Conservation (phyloP, 495 filamentous ascomycete genomes). For the Chaetomidium leptoderma region DNA sequence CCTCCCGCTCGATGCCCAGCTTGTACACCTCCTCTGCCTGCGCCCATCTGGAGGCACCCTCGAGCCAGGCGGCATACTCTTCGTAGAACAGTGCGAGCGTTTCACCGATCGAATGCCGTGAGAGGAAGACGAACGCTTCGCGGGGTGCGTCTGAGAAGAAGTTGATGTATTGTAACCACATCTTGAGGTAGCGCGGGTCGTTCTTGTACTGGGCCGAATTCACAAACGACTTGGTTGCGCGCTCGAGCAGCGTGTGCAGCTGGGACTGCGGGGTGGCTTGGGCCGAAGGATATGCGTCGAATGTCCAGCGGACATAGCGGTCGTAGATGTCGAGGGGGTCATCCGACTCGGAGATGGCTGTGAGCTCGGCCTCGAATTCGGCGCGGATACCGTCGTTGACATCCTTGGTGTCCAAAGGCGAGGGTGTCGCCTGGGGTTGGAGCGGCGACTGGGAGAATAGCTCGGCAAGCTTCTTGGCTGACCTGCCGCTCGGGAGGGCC, state of each 20-base stretch:
- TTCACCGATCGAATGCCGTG: conserved; percentile 84
- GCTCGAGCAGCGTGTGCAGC: conserved; percentile 82
- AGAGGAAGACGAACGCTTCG: conserved; percentile 86
- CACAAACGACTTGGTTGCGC: conserved; percentile 87
- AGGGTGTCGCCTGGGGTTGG: conserved; percentile 53
- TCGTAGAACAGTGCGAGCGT: conserved; percentile 92
- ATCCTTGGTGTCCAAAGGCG: conserved; percentile 64
- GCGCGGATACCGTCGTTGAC: conserved; percentile 71
- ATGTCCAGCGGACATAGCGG: conserved; percentile 92
- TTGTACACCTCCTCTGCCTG: conserved; percentile 93
- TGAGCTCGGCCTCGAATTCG: conserved; percentile 82
- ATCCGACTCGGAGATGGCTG: conserved; percentile 74
- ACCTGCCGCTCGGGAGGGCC: conserved; percentile 82
- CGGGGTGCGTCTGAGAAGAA: conserved; percentile 89
- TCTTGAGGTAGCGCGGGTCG: conserved; percentile 83
- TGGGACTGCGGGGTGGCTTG: conserved; percentile 87
- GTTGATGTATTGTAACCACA: conserved; percentile 92
- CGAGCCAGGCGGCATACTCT: conserved; percentile 90
- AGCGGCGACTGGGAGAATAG: conserved; percentile 67
- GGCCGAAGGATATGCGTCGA: conserved; percentile 90
- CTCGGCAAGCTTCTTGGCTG: conserved; percentile 80
- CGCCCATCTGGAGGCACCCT: conserved; percentile 76
- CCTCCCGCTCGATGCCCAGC: conserved; percentile 81
- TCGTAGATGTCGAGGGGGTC: conserved; percentile 95
- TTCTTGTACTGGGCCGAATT: conserved; percentile 82